Conservation (phyloP, 177 flowering plant species). For the Vitis hybrid region DNA sequence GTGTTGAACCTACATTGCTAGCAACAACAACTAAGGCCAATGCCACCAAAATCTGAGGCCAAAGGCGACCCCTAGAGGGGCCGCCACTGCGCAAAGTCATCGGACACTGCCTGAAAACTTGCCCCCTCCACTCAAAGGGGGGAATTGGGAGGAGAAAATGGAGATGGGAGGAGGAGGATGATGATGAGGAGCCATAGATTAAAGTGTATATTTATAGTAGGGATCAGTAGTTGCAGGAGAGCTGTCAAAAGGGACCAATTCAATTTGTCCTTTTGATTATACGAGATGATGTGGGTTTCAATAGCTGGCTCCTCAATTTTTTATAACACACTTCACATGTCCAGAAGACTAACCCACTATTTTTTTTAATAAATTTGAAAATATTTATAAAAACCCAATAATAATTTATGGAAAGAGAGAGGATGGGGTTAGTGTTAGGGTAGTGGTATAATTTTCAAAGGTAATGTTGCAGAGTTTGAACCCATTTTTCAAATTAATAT, state of each 20-base stretch:
- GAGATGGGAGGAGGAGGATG: conserved; percentile 2
- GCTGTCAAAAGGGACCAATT: conserved; percentile 22
- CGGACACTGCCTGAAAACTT: conserved; percentile 11
- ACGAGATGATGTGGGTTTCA: conserved; percentile 1
- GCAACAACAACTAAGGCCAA: conserved; percentile 36
- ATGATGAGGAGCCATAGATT: conserved; percentile 1
- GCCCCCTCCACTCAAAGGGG: conserved; percentile 17
- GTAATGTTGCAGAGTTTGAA: no score
- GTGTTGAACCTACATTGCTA: conserved; percentile 34
- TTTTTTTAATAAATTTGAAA: background rate
- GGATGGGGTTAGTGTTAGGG: no score
- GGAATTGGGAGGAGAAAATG: background rate
- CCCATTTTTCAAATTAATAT: no score
- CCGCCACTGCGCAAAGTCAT: conserved; percentile 28
- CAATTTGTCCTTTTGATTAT: conserved; percentile 7
- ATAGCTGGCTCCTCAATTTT: conserved; percentile 11
- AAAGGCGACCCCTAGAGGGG: conserved; percentile 45
- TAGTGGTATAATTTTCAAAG: no score
- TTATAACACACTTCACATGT: background rate
- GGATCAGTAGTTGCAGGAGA: conserved; percentile 15
- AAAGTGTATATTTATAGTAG: conserved; percentile 12
- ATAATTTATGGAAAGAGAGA: no score
- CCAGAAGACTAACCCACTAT: background rate
- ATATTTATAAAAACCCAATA: background rate
- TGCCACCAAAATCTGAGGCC: conserved; percentile 46